Evolutionary conservation across 139 green algal species (phyloP).

Genomic region (Nannochloris sp.): DNA sequence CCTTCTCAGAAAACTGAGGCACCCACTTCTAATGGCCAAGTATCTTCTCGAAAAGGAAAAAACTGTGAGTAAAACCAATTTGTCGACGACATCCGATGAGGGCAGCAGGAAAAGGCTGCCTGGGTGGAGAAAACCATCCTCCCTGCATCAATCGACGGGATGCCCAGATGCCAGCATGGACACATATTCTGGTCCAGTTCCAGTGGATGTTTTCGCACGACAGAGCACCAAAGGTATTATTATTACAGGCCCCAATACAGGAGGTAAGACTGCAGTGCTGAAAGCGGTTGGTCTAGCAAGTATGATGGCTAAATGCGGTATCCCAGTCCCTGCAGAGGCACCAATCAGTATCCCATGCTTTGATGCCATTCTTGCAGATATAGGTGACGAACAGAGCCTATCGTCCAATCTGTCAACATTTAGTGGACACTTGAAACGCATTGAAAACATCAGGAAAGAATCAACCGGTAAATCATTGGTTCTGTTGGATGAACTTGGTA

Average conservation of each 20-base stretch:
- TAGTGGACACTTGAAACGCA: conserved; percentile 67
- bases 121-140: conserved; percentile 1
- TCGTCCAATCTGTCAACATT: conserved; percentile 91
- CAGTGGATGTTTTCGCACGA: conserved; percentile 51
- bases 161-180: neutral
- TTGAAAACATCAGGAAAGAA: conserved; percentile 50
- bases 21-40: conserved; percentile 65
- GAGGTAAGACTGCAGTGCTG: conserved; percentile 88
- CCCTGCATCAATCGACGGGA: neutral
- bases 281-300: conserved; percentile 78
- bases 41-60: conserved; percentile 34
- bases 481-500: conserved; percentile 93
- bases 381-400: conserved; percentile 74
- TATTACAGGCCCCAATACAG: conserved; percentile 40
- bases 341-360: conserved; percentile 63
- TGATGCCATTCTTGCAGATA: conserved; percentile 75
- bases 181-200: conserved; percentile 11
- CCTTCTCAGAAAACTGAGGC: conserved; percentile 41
- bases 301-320: conserved; percentile 66
- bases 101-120: conserved; percentile 7
- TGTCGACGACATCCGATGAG: no score
- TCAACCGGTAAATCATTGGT: conserved; percentile 66
- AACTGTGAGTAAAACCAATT: neutral
- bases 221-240: conserved; percentile 35
- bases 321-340: conserved; percentile 62